Evolutionary conservation across 2,329 filamentous ascomycete species (phyloP), one percentile per base, ranked within the genome.

Genomic region (Colletotrichum somersetense): DNA sequence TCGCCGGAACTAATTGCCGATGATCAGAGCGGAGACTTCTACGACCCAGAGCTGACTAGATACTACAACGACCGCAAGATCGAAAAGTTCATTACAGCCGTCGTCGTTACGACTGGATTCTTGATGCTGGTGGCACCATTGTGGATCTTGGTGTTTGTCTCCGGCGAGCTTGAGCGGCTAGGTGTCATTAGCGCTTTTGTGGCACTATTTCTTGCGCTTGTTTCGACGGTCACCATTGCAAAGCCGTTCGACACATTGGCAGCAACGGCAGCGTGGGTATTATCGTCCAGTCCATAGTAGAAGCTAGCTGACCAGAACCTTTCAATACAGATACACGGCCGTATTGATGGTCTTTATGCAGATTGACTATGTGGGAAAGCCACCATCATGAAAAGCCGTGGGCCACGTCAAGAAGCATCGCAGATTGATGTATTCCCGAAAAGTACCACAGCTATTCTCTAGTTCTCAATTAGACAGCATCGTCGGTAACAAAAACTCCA

Each of bases 281-380:
- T n/a, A n/a, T n/a, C n/a, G n/a, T n/a, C n/a, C n/a, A n/a, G n/a
- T n/a, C n/a, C n/a, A n/a, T n/a, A n/a, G n/a, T n/a, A n/a, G n/a
- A 18, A 18, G 40, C 40, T 42, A 18, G 40, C 14, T 18, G 40
- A 42, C 14, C 0, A 42, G 16, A 3, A 3, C 18, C 14, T 59
- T 20, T 18, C 12, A 42, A 11, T 18, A 18, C 4, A 30, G 26
- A 14, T 10, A 48, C 14, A 44, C 26, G 11, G 26, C 57, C 2
- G 42, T 61, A 12, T 10, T 48, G 26, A 33, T 35, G 57, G 26
- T 61, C 26, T 48, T 35, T 10, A 61, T 59, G 38, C 40, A 59
- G 12, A 59, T 35, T 14, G 57, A 30, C 8, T 33, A 33, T 8
- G 40, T 46, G 23, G 57, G 11, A 11, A 30, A 30, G 2, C 16